Evolutionary conservation across 768 basidiomycete species (phyloP), one percentile per base, ranked within the genome.

Genomic region (Amanita exitialis): DNA sequence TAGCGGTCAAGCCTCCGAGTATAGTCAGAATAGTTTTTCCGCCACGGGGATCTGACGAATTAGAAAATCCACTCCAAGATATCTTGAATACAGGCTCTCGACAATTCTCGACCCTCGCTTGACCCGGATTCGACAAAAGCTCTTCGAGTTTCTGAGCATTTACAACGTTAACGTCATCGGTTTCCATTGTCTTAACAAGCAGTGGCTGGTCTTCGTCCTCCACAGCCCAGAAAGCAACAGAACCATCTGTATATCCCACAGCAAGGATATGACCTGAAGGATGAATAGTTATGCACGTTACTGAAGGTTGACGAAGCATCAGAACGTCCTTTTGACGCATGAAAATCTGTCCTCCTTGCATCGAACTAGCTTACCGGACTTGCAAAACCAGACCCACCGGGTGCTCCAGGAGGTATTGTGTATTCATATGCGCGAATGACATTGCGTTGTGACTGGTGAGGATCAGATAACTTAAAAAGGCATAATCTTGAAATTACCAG

Each of bases 71-170:
- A 51, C 84, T 86, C 92, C 91, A 96, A 0, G 85, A 71, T 4
- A 94, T 69, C 61, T 88, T 92, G 74, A 87, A 91, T 30, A 96
- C 78, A 3, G 92, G 88, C 59, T 93, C 90, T 57, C 82, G 56
- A 54, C 18, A 65, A 59, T 23, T 55, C 46, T 55, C 46, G 3
- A 52, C 47, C 6, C 56, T 42, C 15, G 59, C 55, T 18, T 12
- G 30, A 8, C 28, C 34, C 9, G 44, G 35, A n/a, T 58, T 49
- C 2, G 60, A 59, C 3, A 72, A 61, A 20, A 67, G 62, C 30
- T 69, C 59, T 49, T 81, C 80, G 9, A 84, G 61, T 44, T 66
- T 62, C 3, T 65, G 62, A 1, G 68, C 64, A 58, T 83, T 70
- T n/a, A 82, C 69, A n/a, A 70, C 50, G 59, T 82, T 70, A 21